Evolutionary conservation across 163 green algal genomes (phyloP).

Genomic region (Scenedesmus sp.): DNA sequence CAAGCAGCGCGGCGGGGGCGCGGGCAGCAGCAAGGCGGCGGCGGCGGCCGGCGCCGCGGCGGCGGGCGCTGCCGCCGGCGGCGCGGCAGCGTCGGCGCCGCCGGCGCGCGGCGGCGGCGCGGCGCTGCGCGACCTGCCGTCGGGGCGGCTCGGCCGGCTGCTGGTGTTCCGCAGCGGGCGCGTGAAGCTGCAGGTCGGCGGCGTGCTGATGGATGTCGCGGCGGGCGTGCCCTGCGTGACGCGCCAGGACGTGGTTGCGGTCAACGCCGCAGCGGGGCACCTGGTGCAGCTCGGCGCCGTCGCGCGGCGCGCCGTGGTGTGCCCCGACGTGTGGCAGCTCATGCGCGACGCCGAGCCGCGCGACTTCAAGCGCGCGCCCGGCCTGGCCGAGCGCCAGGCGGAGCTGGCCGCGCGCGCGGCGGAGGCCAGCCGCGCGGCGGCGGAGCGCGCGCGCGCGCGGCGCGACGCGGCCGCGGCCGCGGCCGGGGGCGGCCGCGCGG

Average conservation of each 20-base stretch:
- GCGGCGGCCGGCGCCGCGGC: not conserved
- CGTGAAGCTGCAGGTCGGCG: conserved; percentile 47
- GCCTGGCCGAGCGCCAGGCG: no score
- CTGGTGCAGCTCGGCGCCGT: conserved; percentile 39
- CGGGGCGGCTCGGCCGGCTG: conserved; percentile 42
- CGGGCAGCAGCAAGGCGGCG: not conserved
- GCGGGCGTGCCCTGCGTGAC: conserved; percentile 33
- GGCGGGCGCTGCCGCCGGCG: conserved; percentile 1
- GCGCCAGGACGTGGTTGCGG: conserved; percentile 39
- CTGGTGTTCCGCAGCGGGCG: conserved; percentile 42
- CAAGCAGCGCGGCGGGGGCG: not conserved
- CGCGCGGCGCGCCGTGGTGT: conserved; percentile 43
- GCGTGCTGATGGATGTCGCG: conserved; percentile 46
- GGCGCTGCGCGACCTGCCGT: conserved; percentile 13
- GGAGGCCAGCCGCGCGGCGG: not conserved
- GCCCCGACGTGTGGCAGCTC: conserved; percentile 49
- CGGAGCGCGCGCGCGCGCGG: not conserved
- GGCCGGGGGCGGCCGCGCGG: not conserved
- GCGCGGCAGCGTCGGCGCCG: not conserved
- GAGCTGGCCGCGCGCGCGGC: not conserved
- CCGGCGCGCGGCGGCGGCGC: not conserved
- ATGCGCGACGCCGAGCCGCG: conserved; percentile 12
- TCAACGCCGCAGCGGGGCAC: conserved; percentile 13
- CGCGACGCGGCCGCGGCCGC: conserved; percentile 1
- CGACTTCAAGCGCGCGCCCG: conserved; percentile 2